These are phyloP conservation scores for Lasiosphaeria miniovina DNA, from an alignment of 495 filamentous ascomycete genomes.

Conservation along the genomic window DNA sequence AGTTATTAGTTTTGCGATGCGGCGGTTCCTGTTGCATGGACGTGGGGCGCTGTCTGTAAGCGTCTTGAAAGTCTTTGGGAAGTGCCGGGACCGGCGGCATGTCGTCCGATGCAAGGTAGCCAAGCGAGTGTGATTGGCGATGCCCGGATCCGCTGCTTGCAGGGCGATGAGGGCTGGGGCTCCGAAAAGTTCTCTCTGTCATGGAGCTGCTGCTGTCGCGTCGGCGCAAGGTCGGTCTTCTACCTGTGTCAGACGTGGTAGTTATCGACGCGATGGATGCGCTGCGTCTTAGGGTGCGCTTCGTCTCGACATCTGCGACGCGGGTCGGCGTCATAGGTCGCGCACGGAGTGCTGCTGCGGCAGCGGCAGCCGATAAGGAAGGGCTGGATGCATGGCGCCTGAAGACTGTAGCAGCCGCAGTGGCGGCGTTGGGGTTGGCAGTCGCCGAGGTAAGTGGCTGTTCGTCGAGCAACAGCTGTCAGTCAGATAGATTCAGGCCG, in stretches of 20 bases:
- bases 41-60: constrained; percentile 13
- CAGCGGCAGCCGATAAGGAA: constrained; percentile 78
- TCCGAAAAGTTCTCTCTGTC: constrained; percentile 79
- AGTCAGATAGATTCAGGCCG: constrained; percentile 12
- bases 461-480: constrained; percentile 13
- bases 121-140: constrained; percentile 18
- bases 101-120: constrained; percentile 30
- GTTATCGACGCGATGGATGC: constrained; percentile 67
- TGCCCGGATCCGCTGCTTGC: constrained; percentile 41
- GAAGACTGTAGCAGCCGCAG: constrained; percentile 79
- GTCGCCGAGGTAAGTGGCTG: constrained; percentile 59
- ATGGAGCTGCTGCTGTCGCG: constrained; percentile 74
- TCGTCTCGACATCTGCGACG: constrained; percentile 80
- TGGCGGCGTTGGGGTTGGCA: constrained; percentile 66
- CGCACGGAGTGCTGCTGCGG: constrained; percentile 76
- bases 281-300: constrained; percentile 72
- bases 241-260: constrained; percentile 37
- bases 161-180: constrained; percentile 58
- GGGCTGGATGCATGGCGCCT: constrained; percentile 57
- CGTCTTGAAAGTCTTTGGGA: constrained; percentile 47
- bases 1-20: constrained; percentile 27
- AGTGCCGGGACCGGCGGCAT: constrained; percentile 74
- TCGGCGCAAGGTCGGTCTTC: constrained; percentile 53
- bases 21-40: constrained; percentile 10
- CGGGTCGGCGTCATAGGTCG: constrained; percentile 70